Conservation (phyloP, 1,284 basidiomycete species). For the Ganoderma meredithae region DNA sequence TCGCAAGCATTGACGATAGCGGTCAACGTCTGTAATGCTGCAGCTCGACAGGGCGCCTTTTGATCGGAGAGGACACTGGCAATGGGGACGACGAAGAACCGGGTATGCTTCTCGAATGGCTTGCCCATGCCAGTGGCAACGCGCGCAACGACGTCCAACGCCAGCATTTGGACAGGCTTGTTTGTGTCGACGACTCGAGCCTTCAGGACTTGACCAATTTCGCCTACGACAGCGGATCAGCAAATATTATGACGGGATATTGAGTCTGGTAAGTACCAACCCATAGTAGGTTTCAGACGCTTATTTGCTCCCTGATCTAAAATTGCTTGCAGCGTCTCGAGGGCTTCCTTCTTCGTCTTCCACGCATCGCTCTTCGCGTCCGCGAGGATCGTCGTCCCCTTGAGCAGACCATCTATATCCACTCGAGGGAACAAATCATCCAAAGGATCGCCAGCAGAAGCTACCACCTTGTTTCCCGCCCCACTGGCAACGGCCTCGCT, state of each 20-base stretch:
- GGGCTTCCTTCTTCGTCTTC: slow-evolving; percentile 97
- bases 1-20: slow-evolving; percentile 89
- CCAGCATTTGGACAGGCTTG: slow-evolving; percentile 90
- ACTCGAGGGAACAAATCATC: slow-evolving; percentile 97
- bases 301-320: slow-evolving; percentile 93
- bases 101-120: slow-evolving; percentile 90
- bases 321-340: slow-evolving; percentile 86
- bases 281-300: slow-evolving; percentile 90
- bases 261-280: slow-evolving; percentile 51
- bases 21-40: slow-evolving; percentile 81
- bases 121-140: slow-evolving; percentile 96
- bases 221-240: slow-evolving; percentile 59
- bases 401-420: slow-evolving; percentile 89
- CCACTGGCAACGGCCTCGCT: slow-evolving; percentile 49
- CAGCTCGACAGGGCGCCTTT: slow-evolving; percentile 86
- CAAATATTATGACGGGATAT: not conserved
- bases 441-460: slow-evolving; percentile 66
- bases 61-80: slow-evolving; percentile 92
- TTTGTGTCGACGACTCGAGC: slow-evolving; percentile 92
- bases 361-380: slow-evolving; percentile 93
- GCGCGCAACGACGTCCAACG: slow-evolving; percentile 89
- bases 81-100: slow-evolving; percentile 80
- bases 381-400: slow-evolving; percentile 83
- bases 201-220: slow-evolving; percentile 90
- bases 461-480: slow-evolving; percentile 50